These are phyloP conservation scores for Eucalyptus grandis DNA, from an alignment of 345 rosid species.

Conservation along the genomic window DNA sequence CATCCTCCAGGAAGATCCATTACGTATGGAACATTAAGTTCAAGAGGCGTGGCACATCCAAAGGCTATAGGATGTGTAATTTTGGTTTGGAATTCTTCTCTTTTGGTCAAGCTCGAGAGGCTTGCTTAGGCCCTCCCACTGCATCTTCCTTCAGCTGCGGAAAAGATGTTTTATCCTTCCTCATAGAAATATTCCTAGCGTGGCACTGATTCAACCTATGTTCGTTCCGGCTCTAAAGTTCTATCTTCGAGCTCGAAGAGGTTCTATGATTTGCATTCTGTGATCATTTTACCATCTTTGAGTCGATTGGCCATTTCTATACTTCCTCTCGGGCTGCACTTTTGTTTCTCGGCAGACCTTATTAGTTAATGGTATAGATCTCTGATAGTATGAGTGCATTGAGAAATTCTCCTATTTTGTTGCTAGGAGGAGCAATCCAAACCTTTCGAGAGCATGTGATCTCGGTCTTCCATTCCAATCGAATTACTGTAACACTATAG, in stretches of 20 bases:
- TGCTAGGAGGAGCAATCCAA: not conserved
- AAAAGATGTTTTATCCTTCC: not conserved
- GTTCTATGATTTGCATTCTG: not conserved
- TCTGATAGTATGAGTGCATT: not conserved
- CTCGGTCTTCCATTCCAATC: not conserved
- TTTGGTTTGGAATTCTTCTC: not conserved
- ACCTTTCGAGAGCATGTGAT: not conserved
- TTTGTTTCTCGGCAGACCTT: not conserved
- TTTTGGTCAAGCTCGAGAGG: not conserved
- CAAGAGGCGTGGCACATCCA: not conserved
- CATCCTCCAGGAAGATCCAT: slow-evolving; percentile 6
- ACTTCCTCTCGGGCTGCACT: not conserved
- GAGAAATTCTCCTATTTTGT: not conserved
- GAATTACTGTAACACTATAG: not conserved
- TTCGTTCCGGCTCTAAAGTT: not conserved
- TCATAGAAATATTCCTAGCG: not conserved
- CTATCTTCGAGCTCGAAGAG: not conserved
- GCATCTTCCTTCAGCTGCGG: not conserved
- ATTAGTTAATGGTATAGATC: not conserved
- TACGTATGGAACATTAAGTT: slow-evolving; percentile 14
- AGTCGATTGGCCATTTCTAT: not conserved
- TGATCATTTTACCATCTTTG: not conserved
- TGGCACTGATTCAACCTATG: not conserved
- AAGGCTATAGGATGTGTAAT: not conserved
- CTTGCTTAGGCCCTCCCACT: not conserved